Conservation (phyloP, 192 early-diverging fungal genomes). For the Helicostylum pulchrum region DNA sequence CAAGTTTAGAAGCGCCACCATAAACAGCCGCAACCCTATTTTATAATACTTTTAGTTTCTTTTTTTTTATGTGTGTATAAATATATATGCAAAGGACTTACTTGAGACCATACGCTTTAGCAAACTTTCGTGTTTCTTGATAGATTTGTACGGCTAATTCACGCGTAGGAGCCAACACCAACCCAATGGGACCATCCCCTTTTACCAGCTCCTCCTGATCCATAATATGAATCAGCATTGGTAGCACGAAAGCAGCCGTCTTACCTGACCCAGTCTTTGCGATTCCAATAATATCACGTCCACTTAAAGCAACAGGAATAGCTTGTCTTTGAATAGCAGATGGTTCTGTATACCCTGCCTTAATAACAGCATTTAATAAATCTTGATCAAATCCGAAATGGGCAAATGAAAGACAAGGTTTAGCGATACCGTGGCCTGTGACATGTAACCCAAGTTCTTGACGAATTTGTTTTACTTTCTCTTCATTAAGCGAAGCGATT, state of each 20-base stretch:
- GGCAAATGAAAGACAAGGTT: conserved; percentile 80
- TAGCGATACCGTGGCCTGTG: conserved; percentile 57
- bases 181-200: conserved; percentile 80
- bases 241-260: conserved; percentile 79
- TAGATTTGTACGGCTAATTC: conserved; percentile 81
- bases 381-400: conserved; percentile 81
- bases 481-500: conserved; percentile 58
- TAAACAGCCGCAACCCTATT: conserved; percentile 62
- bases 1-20: conserved; percentile 79
- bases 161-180: conserved; percentile 75
- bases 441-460: conserved; percentile 62
- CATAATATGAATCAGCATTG: conserved; percentile 85
- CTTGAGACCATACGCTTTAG: conserved; percentile 68
- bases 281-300: conserved; percentile 82
- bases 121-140: conserved; percentile 75
- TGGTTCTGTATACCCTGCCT: conserved; percentile 66
- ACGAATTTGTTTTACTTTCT: conserved; percentile 53
- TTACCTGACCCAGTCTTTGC: conserved; percentile 87
- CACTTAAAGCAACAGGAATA: conserved; percentile 70
- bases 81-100: conserved; percentile 16
- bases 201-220: conserved; percentile 71
- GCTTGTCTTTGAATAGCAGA: conserved; percentile 80
- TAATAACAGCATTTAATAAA: conserved; percentile 58
- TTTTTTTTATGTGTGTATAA: neutral
- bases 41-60: conserved; percentile 1